Conservation (phyloP, 208 protist species). For the Trypanosomatidae sp. region DNA sequence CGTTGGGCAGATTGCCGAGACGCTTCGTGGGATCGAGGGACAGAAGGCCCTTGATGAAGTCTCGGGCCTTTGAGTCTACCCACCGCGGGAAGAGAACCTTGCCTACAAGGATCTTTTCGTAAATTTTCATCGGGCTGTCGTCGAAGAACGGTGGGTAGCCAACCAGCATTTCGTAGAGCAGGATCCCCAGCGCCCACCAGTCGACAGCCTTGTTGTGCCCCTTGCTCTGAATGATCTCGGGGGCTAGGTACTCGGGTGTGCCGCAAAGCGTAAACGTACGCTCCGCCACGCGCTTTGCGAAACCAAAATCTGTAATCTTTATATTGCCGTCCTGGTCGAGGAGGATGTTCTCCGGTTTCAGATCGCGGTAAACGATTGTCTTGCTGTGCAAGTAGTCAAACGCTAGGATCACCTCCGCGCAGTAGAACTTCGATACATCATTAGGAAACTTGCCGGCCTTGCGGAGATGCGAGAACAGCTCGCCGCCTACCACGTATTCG, state of each 20-base stretch:
- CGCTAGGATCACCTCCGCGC: constrained; percentile 84
- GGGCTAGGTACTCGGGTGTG: constrained; percentile 87
- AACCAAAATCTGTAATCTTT: constrained; percentile 91
- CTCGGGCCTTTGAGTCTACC: constrained; percentile 77
- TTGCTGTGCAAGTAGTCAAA: constrained; percentile 88
- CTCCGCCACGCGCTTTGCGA: constrained; percentile 82
- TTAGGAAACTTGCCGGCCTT: constrained; percentile 91
- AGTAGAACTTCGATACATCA: constrained; percentile 93
- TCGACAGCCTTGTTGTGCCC: constrained; percentile 85
- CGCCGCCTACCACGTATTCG: constrained; percentile 93
- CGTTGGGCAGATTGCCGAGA: constrained; percentile 88
- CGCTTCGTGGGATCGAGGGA: constrained; percentile 82
- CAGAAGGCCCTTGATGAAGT: constrained; percentile 86
- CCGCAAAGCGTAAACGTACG: constrained; percentile 85
- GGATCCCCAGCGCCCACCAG: constrained; percentile 91
- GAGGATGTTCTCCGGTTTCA: constrained; percentile 91
- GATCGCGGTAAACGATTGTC: constrained; percentile 84
- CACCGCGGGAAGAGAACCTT: constrained; percentile 85
- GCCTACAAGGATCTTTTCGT: constrained; percentile 90
- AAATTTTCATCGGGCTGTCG: constrained; percentile 91
- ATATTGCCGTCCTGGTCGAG: constrained; percentile 82
- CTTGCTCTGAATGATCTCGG: constrained; percentile 88
- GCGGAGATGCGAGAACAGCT: constrained; percentile 92
- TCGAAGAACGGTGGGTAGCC: constrained; percentile 92
- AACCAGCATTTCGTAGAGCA: constrained; percentile 91